A percentile compares a stretch with the other conserved stretches of the same genome.
Conservation (phyloP, 2,329 filamentous ascomycete genomes). For the Raffaelea deltoideospora region DNA sequence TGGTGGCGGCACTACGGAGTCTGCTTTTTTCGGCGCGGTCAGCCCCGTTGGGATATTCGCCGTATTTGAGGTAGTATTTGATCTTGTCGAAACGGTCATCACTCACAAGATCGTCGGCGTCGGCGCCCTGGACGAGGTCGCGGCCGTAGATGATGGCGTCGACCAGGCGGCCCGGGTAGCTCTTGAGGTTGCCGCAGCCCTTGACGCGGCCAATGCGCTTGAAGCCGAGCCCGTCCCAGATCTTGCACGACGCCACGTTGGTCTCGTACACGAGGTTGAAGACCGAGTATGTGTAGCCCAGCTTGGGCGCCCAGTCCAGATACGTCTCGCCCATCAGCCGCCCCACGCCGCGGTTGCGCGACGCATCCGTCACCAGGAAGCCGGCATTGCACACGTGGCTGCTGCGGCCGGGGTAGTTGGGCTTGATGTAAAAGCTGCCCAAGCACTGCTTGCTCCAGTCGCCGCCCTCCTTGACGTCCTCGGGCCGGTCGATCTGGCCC, state of each 20-base stretch:
- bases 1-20: conserved; percentile 80
- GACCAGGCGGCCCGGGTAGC: conserved; percentile 51
- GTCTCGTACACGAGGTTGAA: conserved; percentile 94
- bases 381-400: conserved; percentile 83
- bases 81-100: conserved; percentile 99
- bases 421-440: conserved; percentile 87
- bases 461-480: conserved; percentile 40
- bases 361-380: conserved; percentile 59
- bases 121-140: conserved; percentile 38
- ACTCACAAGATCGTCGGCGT: conserved; percentile 70
- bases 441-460: conserved; percentile 74
- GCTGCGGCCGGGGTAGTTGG: conserved; percentile 81
- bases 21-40: conserved; percentile 93
- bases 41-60: conserved; percentile 82
- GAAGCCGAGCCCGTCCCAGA: conserved; percentile 87
- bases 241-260: conserved; percentile 75
- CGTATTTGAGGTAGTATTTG: conserved; percentile 88
- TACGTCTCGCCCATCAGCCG: conserved; percentile 64
- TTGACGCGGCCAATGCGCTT: conserved; percentile 80
- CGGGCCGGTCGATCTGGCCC: conserved; percentile 50
- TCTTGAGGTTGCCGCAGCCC: conserved; percentile 53
- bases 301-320: conserved; percentile 64
- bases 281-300: conserved; percentile 79
- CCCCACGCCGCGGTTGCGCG: conserved; percentile 59
- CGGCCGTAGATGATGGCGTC: conserved; percentile 69